These are phyloP conservation scores for Fusarium brachygibbosum DNA, from an alignment of 2,329 filamentous ascomycete genomes.

Conservation along the genomic window DNA sequence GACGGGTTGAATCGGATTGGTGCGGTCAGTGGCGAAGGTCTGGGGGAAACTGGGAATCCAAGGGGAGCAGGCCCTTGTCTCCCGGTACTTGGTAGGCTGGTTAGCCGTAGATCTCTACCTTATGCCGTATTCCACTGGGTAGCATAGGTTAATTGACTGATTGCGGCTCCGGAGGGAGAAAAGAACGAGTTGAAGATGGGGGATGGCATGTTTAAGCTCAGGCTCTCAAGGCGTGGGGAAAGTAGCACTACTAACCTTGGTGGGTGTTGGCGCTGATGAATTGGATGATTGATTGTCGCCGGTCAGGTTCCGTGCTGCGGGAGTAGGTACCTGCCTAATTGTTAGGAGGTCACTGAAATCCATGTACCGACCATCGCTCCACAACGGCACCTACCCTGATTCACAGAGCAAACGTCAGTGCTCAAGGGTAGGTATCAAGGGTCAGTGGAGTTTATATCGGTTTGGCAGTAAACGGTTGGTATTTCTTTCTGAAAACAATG, in stretches of 20 bases:
- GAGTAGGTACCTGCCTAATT: constrained; percentile 4
- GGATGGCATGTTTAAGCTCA: constrained; percentile 33
- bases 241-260: background rate
- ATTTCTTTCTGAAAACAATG: background rate
- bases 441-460: background rate
- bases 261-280: background rate
- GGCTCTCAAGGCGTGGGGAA: constrained; percentile 26
- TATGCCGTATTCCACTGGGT: constrained; percentile 20
- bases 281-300: background rate
- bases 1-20: constrained; percentile 41
- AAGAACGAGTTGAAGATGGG: constrained; percentile 30
- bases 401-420: background rate
- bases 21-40: constrained; percentile 36
- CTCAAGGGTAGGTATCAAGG: background rate
- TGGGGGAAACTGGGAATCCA: constrained; percentile 18
- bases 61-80: constrained; percentile 29
- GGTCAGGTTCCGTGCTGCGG: constrained; percentile 32
- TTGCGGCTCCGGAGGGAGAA: constrained; percentile 37
- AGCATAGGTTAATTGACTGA: constrained; percentile 7
- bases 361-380: constrained; percentile 6
- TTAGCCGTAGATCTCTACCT: constrained; percentile 1
- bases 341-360: background rate
- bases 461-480: background rate
- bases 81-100: constrained; percentile 18
- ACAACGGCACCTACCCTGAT: constrained; percentile 2